Percentiles rank a stretch among this genome's conserved stretches.
Evolutionary conservation across 2,329 filamentous ascomycete species (phyloP).

Genomic region (Cytospora paraplurivora): DNA sequence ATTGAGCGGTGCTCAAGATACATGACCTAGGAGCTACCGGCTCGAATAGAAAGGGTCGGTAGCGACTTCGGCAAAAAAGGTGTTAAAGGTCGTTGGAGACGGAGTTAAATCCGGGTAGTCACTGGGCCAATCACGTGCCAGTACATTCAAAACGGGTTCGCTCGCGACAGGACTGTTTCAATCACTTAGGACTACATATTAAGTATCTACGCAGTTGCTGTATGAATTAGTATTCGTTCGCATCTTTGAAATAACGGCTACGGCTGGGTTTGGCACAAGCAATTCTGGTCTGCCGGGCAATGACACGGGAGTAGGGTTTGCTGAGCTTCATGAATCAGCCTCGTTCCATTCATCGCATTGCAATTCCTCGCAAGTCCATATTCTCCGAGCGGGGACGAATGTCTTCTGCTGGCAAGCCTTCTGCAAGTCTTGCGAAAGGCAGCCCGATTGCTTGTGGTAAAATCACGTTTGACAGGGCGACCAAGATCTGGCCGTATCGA

Average conservation of each 20-base stretch:
- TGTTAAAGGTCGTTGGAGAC: background rate
- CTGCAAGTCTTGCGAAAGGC: background rate
- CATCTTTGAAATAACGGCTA: background rate
- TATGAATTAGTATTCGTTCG: background rate
- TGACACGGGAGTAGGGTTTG: background rate
- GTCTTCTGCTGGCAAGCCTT: background rate
- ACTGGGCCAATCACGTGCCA: conserved; percentile 16
- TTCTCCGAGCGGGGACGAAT: background rate
- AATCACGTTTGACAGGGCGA: conserved; percentile 1
- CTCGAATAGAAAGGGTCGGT: conserved; percentile 17
- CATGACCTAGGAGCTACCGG: conserved; percentile 5
- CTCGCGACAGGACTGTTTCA: background rate
- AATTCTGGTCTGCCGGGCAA: background rate
- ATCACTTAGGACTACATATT: background rate
- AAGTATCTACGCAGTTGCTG: background rate
- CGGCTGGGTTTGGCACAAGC: background rate
- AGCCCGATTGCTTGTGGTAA: background rate
- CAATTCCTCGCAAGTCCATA: background rate
- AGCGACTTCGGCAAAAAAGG: conserved; percentile 26
- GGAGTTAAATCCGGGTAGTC: background rate
- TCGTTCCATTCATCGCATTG: background rate
- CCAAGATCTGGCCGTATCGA: background rate
- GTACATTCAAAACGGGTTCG: background rate
- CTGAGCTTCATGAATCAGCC: background rate
- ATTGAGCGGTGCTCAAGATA: background rate